These are phyloP conservation scores for Athelia psychrophila DNA, from an alignment of 1,284 basidiomycete genomes.

Conservation along the genomic window DNA sequence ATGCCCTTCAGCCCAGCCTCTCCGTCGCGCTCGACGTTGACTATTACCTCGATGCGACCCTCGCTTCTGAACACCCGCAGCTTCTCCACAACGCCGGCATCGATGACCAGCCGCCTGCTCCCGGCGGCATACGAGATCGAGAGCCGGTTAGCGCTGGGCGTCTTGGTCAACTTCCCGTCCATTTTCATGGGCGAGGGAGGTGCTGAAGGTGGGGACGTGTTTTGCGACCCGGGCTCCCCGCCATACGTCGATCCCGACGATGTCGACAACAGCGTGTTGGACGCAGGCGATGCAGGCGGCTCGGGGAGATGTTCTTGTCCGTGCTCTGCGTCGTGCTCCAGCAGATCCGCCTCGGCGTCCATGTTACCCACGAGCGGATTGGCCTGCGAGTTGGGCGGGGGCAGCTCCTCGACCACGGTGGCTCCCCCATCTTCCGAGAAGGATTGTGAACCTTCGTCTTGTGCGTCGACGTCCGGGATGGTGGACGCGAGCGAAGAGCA, in stretches of 20 bases:
- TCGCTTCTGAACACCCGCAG: conserved; percentile 81
- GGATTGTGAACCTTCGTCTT: conserved; percentile 26
- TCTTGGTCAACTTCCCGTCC: conserved; percentile 18
- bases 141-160: conserved; percentile 77
- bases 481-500: conserved; percentile 45
- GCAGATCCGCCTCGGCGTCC: conserved; percentile 2
- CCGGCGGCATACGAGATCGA: conserved; percentile 93
- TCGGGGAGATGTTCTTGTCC: conserved; percentile 51
- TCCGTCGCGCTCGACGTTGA: conserved; percentile 56
- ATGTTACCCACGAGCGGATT: neutral
- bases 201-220: neutral
- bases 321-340: conserved; percentile 14
- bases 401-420: conserved; percentile 2
- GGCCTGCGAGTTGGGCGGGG: neutral
- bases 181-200: conserved; percentile 1
- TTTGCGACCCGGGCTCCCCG: conserved; percentile 6
- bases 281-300: conserved; percentile 52
- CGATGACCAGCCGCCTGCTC: conserved; percentile 81
- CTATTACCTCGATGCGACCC: conserved; percentile 80
- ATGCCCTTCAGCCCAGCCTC: conserved; percentile 69
- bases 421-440: conserved; percentile 15
- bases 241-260: conserved; percentile 46
- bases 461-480: conserved; percentile 40
- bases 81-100: conserved; percentile 82
- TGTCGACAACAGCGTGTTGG: conserved; percentile 47